phyloP scores from a whole-genome alignment of 2,329 filamentous ascomycete genomes.

The Fusarium temperatum region DNA sequence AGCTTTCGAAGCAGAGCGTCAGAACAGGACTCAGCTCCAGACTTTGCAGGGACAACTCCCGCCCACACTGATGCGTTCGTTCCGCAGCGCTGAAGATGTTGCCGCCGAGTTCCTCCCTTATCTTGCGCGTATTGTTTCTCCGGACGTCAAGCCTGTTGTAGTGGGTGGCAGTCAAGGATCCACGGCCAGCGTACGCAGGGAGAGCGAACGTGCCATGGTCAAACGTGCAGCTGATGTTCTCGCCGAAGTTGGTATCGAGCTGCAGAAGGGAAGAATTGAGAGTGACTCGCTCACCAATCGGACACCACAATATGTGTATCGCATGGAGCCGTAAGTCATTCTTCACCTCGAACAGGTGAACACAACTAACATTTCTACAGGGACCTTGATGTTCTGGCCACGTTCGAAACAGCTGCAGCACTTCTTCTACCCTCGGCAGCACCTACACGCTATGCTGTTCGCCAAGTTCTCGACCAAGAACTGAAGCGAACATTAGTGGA shows the following conservation, averaged over 20 bases:
- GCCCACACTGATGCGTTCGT: slow-evolving; percentile 76
- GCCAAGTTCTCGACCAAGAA: slow-evolving; percentile 93
- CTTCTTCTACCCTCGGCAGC: slow-evolving; percentile 66
- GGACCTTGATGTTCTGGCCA: slow-evolving; percentile 79
- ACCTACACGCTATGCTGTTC: slow-evolving; percentile 88
- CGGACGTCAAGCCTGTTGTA: slow-evolving; percentile 90
- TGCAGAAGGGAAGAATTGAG: slow-evolving; percentile 85
- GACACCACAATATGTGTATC: slow-evolving; percentile 81
- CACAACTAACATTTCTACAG: slow-evolving; percentile 46
- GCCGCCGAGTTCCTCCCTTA: slow-evolving; percentile 87
- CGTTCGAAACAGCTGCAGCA: slow-evolving; percentile 74
- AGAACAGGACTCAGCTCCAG: slow-evolving; percentile 78
- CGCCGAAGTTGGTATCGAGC: slow-evolving; percentile 80
- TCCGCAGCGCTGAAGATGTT: slow-evolving; percentile 80
- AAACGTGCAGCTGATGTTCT: slow-evolving; percentile 82
- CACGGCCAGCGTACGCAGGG: slow-evolving; percentile 87
- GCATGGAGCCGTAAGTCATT: slow-evolving; percentile 87
- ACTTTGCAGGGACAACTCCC: slow-evolving; percentile 77
- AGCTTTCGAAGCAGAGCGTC: slow-evolving; percentile 82
- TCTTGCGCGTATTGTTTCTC: slow-evolving; percentile 82
- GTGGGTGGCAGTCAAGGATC: slow-evolving; percentile 73
- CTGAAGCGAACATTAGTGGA: slow-evolving; percentile 76
- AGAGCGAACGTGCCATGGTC: slow-evolving; percentile 84
- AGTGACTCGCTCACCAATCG: slow-evolving; percentile 66
- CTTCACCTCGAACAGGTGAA: neutral